A percentile compares a stretch with the other conserved stretches of the same genome.
phyloP scores from a whole-genome alignment of 2,329 filamentous ascomycete genomes.

The Aurifilum marmelostoma region DNA sequence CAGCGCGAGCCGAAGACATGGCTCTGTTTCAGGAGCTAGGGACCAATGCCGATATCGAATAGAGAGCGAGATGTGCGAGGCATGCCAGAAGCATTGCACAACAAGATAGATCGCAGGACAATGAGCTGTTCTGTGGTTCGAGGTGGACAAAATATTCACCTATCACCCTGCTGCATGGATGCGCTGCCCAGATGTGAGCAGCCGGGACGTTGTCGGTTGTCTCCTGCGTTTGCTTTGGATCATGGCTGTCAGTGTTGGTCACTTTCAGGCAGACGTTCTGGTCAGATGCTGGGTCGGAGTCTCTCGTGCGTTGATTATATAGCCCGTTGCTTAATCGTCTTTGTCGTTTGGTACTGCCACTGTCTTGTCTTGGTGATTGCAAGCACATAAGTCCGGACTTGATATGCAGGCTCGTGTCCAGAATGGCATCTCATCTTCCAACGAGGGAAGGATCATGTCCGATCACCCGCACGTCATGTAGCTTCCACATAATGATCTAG shows the following conservation, averaged over 20 bases:
- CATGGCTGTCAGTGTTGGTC: not conserved
- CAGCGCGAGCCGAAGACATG: not conserved
- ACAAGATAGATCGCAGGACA: not conserved
- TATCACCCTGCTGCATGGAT: not conserved
- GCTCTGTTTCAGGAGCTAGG: not conserved
- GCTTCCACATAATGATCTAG: not conserved
- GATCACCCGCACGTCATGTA: not conserved
- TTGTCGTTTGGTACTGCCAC: not conserved
- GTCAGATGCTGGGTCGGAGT: not conserved
- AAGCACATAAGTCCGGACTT: not conserved
- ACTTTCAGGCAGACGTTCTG: not conserved
- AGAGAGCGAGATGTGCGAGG: not conserved
- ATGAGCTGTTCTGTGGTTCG: not conserved
- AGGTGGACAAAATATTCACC: not conserved
- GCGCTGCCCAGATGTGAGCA: too few relatives aligned
- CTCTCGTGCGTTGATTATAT: too few relatives aligned
- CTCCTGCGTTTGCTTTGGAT: too few relatives aligned
- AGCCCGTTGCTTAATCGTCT: not conserved
- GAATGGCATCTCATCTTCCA: not conserved
- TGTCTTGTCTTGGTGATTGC: not conserved
- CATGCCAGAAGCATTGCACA: not conserved
- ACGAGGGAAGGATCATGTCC: not conserved
- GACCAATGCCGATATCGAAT: not conserved
- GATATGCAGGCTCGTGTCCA: not conserved
- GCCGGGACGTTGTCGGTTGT: too few relatives aligned